Evolutionary conservation across 768 basidiomycete species (phyloP).

Genomic region (Xerocomellus amylosporus): DNA sequence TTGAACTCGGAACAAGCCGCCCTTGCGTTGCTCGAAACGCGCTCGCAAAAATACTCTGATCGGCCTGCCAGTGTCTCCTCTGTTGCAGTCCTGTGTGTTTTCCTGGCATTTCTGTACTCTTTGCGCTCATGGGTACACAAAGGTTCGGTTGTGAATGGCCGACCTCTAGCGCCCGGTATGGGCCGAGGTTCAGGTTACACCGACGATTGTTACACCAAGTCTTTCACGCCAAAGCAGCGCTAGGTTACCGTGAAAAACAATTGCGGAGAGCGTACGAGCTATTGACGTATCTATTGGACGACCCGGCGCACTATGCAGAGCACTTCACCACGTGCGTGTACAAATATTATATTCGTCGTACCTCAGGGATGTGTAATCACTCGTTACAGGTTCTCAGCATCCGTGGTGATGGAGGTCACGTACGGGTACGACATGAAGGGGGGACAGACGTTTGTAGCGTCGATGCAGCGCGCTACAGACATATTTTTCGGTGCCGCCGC

Average conservation of each 20-base stretch:
- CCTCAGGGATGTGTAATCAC: not conserved
- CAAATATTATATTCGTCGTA: not conserved
- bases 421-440: conserved; percentile 18
- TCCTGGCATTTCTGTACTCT: too few species aligned
- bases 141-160: conserved; percentile 21
- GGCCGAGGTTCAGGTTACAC: conserved; percentile 23
- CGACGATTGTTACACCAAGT: conserved; percentile 21
- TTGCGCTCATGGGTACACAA: not conserved
- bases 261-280: conserved; percentile 13
- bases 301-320: conserved; percentile 1
- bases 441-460: conserved; percentile 1
- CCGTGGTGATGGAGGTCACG: conserved; percentile 15
- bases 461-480: too few species aligned
- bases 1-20: conserved; percentile 47
- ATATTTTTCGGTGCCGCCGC: not conserved
- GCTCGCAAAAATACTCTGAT: conserved; percentile 47
- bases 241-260: conserved; percentile 16
- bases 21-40: conserved; percentile 49
- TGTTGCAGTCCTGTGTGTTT: too few species aligned
- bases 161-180: conserved; percentile 18
- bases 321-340: not conserved
- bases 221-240: conserved; percentile 12
- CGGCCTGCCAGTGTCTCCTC: too few species aligned
- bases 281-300: conserved; percentile 2
- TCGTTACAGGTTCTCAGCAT: not conserved